Base-by-base conservation (phyloP, 148 eudicot species). In the Camellia sinensis region DNA sequence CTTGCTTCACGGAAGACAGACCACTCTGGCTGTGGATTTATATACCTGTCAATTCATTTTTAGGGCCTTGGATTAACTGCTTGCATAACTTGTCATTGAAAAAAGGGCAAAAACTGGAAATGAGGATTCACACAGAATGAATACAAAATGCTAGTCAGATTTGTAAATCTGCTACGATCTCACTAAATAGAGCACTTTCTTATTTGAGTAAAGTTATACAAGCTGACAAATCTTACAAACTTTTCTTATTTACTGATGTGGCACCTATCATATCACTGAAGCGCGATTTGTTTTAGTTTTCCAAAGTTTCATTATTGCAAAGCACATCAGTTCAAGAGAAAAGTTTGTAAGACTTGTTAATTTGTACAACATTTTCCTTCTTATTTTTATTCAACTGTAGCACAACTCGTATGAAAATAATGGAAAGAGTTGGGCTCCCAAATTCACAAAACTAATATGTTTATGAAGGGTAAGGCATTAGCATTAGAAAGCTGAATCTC, bases 1-100 rank as follows among this genome's bases (percentile, higher is more conserved):
- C 98, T 94, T 10, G 98, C 96, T 84, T 94, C 98, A 66, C 96
- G 94, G 80, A 90, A 94, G 19, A 87, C 86, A 5, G 98, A 94
- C 98, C 98, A 94, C 76, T 89, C 92, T 0, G 99, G 99, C 74
- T 81, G 76, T 11, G 99, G 97, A 44, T 82, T 67, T 74, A 82
- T 84, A 79, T 90, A 95, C 91, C 99, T 95, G 80, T 65, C 80
- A 80, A 54, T 65, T 66, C 64, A 84, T 68, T 75, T 71, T 3
- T 37, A 41, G 40, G 62, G n/a, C 19, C 46, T 53, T 14, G 22
- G n/a, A 10, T 75, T 44, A 43, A 43, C 17, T 11, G 53, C 29
- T 45, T 29, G 48, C 3, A 69, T 21, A 69, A 18, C 21, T 3
- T 17, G 5, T 19, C 56, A 48, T 73, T 14, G 9, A 2, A 73